Conservation (phyloP, 768 basidiomycete genomes). For the Suillus decipiens region DNA sequence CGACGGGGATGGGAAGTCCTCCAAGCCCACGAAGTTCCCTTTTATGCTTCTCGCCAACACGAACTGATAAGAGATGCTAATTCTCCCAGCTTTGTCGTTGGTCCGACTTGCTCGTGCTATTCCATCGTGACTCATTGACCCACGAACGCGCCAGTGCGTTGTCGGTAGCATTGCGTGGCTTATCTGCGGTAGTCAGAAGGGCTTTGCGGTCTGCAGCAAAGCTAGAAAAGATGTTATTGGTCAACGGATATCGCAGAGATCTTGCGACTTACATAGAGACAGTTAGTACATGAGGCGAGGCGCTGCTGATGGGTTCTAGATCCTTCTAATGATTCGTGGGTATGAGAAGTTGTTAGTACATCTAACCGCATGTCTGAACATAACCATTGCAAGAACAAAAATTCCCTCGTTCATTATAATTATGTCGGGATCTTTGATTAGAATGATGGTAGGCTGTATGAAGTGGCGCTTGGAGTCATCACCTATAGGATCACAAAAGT, state of each 20-base stretch:
- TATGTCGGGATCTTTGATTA: slow-evolving; percentile 86
- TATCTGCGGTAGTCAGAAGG: slow-evolving; percentile 76
- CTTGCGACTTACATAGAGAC: slow-evolving; percentile 56
- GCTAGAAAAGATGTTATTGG: slow-evolving; percentile 40
- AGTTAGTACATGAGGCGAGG: slow-evolving; percentile 92
- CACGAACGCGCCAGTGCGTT: slow-evolving; percentile 99
- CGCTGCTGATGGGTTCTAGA: slow-evolving; percentile 81
- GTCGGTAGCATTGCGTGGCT: slow-evolving; percentile 87
- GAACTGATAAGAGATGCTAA: slow-evolving; percentile 76
- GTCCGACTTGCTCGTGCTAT: slow-evolving; percentile 92
- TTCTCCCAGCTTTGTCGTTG: slow-evolving; percentile 96
- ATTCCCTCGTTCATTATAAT: slow-evolving; percentile 98
- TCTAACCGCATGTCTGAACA: not conserved
- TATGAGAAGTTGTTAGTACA: slow-evolving; percentile 30
- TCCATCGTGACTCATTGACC: slow-evolving; percentile 95
- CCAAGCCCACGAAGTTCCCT: slow-evolving; percentile 89
- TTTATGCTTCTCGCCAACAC: slow-evolving; percentile 93
- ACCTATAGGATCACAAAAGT: slow-evolving; percentile 16
- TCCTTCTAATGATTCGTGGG: slow-evolving; percentile 83
- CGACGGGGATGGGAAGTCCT: slow-evolving; percentile 65
- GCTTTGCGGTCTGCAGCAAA: slow-evolving; percentile 83
- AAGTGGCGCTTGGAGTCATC: slow-evolving; percentile 91
- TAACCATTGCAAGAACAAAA: slow-evolving; percentile 81
- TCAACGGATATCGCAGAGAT: slow-evolving; percentile 15
- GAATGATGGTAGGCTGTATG: slow-evolving; percentile 91